phyloP scores from a whole-genome alignment of 768 basidiomycete species.

The Cubamyces lactineus region DNA sequence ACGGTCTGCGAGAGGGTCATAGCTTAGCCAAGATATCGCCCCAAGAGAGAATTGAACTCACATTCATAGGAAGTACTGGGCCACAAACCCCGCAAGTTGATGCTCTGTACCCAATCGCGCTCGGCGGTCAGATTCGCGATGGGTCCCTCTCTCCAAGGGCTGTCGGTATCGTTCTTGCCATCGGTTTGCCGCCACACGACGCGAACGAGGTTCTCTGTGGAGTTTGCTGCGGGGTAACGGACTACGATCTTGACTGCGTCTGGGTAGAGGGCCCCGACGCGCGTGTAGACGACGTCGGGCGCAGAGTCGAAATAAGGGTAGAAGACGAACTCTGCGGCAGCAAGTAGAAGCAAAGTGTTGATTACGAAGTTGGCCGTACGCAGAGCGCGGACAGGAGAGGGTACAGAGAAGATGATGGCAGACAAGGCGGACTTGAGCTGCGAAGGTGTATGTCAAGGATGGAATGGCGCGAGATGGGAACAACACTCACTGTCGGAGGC shows the following conservation, averaged over 20 bases:
- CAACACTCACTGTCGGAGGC: constrained; percentile 4
- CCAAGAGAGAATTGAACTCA: constrained; percentile 36
- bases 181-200: constrained; percentile 50
- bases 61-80: constrained; percentile 74
- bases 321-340: constrained; percentile 51
- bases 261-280: constrained; percentile 72
- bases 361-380: constrained; percentile 36
- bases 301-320: constrained; percentile 62
- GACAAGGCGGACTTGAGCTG: constrained; percentile 17
- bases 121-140: constrained; percentile 45
- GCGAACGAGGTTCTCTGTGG: constrained; percentile 38
- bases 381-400: constrained; percentile 32
- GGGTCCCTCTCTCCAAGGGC: constrained; percentile 59
- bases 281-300: constrained; percentile 59
- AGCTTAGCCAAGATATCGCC: constrained; percentile 1
- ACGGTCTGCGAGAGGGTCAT: constrained; percentile 40
- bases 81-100: constrained; percentile 61
- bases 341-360: constrained; percentile 43
- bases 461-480: not conserved
- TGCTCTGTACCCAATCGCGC: constrained; percentile 63
- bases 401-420: constrained; percentile 38
- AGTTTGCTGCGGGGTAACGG: constrained; percentile 53
- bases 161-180: constrained; percentile 10
- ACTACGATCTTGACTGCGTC: constrained; percentile 64
- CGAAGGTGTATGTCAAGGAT: constrained; percentile 7